Evolutionary conservation across 805 yeast species (phyloP).

Genomic region (Metschnikowia shivogae): DNA sequence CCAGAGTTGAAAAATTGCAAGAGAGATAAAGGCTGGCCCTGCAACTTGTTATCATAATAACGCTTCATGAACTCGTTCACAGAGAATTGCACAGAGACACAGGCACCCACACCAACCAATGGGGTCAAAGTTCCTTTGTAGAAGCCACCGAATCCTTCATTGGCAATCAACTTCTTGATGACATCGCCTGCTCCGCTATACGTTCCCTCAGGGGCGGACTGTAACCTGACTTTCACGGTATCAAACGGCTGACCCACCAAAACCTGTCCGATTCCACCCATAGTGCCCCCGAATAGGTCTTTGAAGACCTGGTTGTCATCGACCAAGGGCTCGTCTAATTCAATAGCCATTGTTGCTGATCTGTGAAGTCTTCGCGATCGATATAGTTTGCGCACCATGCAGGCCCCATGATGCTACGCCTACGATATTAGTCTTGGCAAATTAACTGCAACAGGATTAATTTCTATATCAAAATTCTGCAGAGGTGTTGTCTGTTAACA

Average conservation of each 20-base stretch:
- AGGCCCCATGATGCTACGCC: neutral
- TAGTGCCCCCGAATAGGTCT: constrained; percentile 86
- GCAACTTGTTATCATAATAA: constrained; percentile 48
- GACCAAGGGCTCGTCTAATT: constrained; percentile 41
- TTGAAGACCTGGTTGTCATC: constrained; percentile 49
- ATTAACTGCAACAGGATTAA: no score
- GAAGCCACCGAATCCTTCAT: constrained; percentile 39
- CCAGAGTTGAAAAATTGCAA: constrained; percentile 80
- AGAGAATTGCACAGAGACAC: constrained; percentile 94
- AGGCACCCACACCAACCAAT: constrained; percentile 73
- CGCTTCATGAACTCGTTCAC: constrained; percentile 94
- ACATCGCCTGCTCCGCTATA: constrained; percentile 76
- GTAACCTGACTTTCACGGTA: constrained; percentile 88
- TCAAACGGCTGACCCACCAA: constrained; percentile 95
- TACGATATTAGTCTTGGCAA: no score
- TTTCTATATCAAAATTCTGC: no score
- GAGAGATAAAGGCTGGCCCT: constrained; percentile 45
- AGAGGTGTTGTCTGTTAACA: no score
- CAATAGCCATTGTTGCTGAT: constrained; percentile 31
- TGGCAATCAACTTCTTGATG: constrained; percentile 57
- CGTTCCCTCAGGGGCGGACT: constrained; percentile 76
- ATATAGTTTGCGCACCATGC: constrained; percentile 1
- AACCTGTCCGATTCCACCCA: constrained; percentile 95
- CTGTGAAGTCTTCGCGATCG: constrained; percentile 1
- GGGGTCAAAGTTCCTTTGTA: constrained; percentile 47